These are phyloP conservation scores for Amanita phalloides DNA, from an alignment of 768 basidiomycete species.

Conservation along the genomic window DNA sequence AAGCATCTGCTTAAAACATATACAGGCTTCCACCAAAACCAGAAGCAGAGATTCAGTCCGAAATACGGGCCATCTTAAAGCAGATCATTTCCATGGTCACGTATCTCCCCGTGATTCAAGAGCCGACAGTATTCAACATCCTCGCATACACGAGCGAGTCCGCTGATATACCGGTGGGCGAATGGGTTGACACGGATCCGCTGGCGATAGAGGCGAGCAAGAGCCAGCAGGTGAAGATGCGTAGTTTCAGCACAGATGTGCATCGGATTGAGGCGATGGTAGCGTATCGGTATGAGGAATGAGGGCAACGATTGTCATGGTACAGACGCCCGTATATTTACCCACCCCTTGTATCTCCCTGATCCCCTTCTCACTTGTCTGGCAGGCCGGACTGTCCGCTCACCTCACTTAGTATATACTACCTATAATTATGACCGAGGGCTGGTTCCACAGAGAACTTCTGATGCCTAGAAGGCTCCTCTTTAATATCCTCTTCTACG, in stretches of 20 bases:
- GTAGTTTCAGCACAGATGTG: conserved; percentile 96
- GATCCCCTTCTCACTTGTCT: conserved; percentile 18
- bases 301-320: conserved; percentile 18
- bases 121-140: conserved; percentile 95
- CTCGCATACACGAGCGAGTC: conserved; percentile 91
- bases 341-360: conserved; percentile 14
- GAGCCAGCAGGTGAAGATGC: conserved; percentile 87
- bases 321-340: conserved; percentile 10
- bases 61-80: conserved; percentile 96
- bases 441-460: conserved; percentile 68
- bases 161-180: conserved; percentile 82
- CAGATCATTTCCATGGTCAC: conserved; percentile 97
- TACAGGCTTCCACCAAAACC: conserved; percentile 41
- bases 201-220: conserved; percentile 88
- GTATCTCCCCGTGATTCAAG: conserved; percentile 91
- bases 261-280: conserved; percentile 98
- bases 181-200: conserved; percentile 95
- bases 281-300: conserved; percentile 89
- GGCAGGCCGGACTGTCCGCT: conserved; percentile 44
- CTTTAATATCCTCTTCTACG: conserved; percentile 76
- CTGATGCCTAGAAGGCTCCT: conserved; percentile 48
- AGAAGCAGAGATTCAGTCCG: conserved; percentile 87
- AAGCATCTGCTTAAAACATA: conserved; percentile 21
- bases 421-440: conserved; percentile 43
- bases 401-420: conserved; percentile 12